phyloP scores from a whole-genome alignment of 2,329 filamentous ascomycete genomes.

The Cladophialophora yegresii region DNA sequence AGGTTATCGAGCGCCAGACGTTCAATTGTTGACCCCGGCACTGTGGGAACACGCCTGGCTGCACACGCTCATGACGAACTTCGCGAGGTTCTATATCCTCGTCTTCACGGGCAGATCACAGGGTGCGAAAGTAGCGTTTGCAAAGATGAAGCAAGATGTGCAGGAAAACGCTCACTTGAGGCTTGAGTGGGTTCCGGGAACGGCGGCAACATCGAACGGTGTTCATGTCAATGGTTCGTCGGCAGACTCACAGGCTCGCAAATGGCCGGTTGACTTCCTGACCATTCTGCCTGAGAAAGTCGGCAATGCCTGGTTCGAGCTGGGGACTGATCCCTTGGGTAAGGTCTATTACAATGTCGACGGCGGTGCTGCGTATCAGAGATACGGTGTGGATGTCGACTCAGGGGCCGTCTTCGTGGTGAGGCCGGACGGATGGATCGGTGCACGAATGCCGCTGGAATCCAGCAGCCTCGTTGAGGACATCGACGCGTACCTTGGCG shows the following conservation, averaged over 20 bases:
- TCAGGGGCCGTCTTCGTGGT: constrained; percentile 32
- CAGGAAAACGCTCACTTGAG: constrained; percentile 72
- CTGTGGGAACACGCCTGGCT: constrained; percentile 34
- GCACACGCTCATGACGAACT: constrained; percentile 34
- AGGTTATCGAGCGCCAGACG: constrained; percentile 37
- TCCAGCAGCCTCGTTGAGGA: constrained; percentile 16
- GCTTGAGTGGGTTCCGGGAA: constrained; percentile 7
- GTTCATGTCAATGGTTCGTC: constrained; percentile 23
- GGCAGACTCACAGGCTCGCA: constrained; percentile 4
- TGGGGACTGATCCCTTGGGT: constrained; percentile 42
- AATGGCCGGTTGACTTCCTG: constrained; percentile 35
- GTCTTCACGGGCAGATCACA: constrained; percentile 34
- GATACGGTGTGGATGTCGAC: constrained; percentile 37
- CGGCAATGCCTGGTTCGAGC: constrained; percentile 41
- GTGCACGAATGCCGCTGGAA: constrained; percentile 23
- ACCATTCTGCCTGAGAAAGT: constrained; percentile 40
- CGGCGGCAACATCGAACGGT: constrained; percentile 8
- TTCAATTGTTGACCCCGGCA: constrained; percentile 36
- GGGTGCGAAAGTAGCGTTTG: constrained; percentile 48
- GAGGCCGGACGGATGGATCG: constrained; percentile 35
- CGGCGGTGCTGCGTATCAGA: constrained; percentile 39
- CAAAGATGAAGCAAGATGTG: constrained; percentile 78
- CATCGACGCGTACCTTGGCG: constrained; percentile 28
- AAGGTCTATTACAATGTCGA: constrained; percentile 43
- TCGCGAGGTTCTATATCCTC: constrained; percentile 37